Conservation (phyloP, 768 basidiomycete genomes). For the Lactarius tabidus region DNA sequence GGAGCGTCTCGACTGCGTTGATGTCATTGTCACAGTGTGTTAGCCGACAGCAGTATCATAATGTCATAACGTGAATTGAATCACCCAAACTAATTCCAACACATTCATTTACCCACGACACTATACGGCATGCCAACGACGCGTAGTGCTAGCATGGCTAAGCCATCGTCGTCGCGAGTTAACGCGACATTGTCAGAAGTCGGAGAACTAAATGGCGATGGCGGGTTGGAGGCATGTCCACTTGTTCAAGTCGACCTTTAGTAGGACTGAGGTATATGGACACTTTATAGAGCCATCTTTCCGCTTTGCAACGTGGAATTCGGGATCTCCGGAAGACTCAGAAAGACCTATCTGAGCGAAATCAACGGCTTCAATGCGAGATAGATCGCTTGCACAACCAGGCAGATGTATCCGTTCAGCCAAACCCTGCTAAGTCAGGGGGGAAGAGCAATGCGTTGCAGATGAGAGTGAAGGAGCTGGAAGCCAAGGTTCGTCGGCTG, state of each 20-base stretch:
- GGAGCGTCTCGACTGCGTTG: background rate
- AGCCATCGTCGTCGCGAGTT: background rate
- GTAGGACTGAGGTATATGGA: background rate
- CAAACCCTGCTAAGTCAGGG: slow-evolving; percentile 6
- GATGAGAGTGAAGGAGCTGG: slow-evolving; percentile 26
- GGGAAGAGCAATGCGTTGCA: slow-evolving; percentile 21
- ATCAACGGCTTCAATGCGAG: slow-evolving; percentile 7
- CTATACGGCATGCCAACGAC: slow-evolving; percentile 10
- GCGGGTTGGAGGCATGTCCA: background rate
- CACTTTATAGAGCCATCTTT: slow-evolving; percentile 10
- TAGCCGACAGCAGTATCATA: background rate
- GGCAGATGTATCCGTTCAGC: slow-evolving; percentile 4
- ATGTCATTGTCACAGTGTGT: background rate
- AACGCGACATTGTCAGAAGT: background rate
- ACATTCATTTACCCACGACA: background rate
- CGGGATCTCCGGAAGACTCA: background rate
- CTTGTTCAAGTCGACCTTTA: background rate
- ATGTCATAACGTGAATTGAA: background rate
- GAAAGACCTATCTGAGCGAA: slow-evolving; percentile 1
- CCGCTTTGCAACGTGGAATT: slow-evolving; percentile 12
- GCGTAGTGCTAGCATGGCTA: slow-evolving; percentile 15
- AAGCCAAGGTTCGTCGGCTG: slow-evolving; percentile 26
- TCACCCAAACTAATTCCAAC: background rate
- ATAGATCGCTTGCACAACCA: slow-evolving; percentile 16
- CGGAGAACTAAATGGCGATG: background rate